Conservation (phyloP, 179 eudicot genomes). For the Vitellaria paradoxa region DNA sequence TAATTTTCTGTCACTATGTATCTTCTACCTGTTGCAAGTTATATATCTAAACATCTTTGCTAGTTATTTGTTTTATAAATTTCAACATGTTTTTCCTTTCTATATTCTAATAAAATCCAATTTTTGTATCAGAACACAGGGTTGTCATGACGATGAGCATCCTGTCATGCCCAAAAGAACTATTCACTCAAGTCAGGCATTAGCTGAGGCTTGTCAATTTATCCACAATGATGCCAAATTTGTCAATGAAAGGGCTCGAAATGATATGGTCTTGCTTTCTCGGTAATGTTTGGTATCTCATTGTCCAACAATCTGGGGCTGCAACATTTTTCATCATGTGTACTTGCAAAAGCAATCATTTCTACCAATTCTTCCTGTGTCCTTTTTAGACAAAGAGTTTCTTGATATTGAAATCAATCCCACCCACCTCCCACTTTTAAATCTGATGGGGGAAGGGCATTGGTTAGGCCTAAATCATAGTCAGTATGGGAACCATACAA, state of each 20-base stretch:
- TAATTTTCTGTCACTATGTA: not conserved
- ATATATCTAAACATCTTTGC: not conserved
- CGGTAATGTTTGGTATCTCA: conserved; percentile 49
- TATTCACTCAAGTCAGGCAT: conserved; percentile 39
- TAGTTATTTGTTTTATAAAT: not conserved
- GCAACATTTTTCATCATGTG: not conserved
- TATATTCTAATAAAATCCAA: not conserved
- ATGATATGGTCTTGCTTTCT: conserved; percentile 85
- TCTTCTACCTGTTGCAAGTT: not conserved
- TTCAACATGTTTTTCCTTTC: not conserved
- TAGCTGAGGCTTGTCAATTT: conserved; percentile 75
- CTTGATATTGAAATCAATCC: not conserved
- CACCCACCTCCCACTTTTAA: not conserved
- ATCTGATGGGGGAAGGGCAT: not conserved
- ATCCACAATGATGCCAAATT: conserved; percentile 79
- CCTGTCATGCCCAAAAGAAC: conserved; percentile 28
- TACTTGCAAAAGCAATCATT: not conserved
- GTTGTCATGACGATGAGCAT: conserved; percentile 36
- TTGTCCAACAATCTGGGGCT: not conserved
- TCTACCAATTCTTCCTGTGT: not conserved
- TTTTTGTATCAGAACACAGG: conserved; percentile 34
- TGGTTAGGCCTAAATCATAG: too few relatives aligned
- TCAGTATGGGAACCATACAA: not conserved
- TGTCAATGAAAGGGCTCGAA: conserved; percentile 88
- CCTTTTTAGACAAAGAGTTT: not conserved